Conservation (phyloP, 768 basidiomycete genomes). For the Collybia sp. region DNA sequence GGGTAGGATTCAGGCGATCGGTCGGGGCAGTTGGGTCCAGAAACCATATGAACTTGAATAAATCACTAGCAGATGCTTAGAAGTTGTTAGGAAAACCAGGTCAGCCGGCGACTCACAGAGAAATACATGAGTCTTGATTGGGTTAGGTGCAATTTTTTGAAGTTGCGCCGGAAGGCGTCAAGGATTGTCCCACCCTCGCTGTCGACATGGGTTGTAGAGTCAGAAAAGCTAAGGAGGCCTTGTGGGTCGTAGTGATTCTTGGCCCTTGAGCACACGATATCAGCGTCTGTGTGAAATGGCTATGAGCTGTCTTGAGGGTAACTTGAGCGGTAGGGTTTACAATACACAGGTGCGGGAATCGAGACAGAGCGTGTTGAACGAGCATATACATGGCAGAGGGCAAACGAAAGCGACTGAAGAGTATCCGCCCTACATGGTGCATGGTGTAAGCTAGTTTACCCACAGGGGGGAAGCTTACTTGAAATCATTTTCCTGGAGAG, state of each 20-base stretch:
- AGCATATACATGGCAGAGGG: constrained; percentile 53
- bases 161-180: constrained; percentile 45
- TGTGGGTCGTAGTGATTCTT: constrained; percentile 78
- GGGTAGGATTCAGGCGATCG: too few relatives aligned
- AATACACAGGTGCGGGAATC: constrained; percentile 80
- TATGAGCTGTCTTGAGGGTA: neutral
- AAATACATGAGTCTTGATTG: constrained; percentile 59
- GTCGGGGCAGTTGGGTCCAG: too few relatives aligned
- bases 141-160: constrained; percentile 50
- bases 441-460: neutral
- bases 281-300: constrained; percentile 11
- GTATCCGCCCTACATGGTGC: constrained; percentile 41
- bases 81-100: too few relatives aligned
- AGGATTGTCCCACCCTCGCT: constrained; percentile 34
- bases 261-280: constrained; percentile 59
- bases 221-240: constrained; percentile 52
- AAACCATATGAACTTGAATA: too few relatives aligned
- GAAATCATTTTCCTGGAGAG: constrained; percentile 49
- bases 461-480: constrained; percentile 30
- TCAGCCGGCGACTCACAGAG: constrained; percentile 27
- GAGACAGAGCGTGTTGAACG: constrained; percentile 78
- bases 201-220: constrained; percentile 47
- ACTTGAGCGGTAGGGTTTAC: constrained; percentile 32
- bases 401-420: constrained; percentile 64
- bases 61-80: too few relatives aligned